Evolutionary conservation across 257 asterid genomes (phyloP).

Genomic region (Ilex asprella): DNA sequence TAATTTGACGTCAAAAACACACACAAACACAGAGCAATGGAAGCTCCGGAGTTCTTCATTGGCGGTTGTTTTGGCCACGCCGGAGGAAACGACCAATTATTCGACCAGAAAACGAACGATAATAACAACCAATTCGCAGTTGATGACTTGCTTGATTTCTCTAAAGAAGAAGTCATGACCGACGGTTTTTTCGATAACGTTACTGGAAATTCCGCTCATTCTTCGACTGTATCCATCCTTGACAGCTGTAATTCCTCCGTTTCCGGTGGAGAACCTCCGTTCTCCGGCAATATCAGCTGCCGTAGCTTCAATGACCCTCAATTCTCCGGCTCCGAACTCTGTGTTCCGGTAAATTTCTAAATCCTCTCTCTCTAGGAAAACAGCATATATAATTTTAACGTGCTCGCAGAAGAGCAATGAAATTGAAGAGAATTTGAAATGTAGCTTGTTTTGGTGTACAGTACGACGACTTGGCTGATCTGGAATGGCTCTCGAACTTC

Average conservation of each 20-base stretch:
- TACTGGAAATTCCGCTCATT: slow-evolving; percentile 56
- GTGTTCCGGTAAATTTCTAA: slow-evolving; percentile 66
- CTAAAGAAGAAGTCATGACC: slow-evolving; percentile 78
- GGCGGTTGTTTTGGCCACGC: slow-evolving; percentile 21
- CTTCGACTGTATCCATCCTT: slow-evolving; percentile 65
- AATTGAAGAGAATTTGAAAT: background rate
- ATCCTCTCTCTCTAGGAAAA: background rate
- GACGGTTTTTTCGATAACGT: slow-evolving; percentile 63
- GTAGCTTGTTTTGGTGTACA: slow-evolving; percentile 17
- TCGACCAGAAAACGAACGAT: slow-evolving; percentile 23
- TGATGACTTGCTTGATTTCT: slow-evolving; percentile 83
- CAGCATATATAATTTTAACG: too few species aligned
- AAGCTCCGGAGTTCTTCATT: slow-evolving; percentile 29
- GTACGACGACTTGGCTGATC: slow-evolving; percentile 92
- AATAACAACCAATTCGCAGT: slow-evolving; percentile 46
- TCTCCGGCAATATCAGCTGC: slow-evolving; percentile 71
- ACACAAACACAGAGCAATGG: slow-evolving; percentile 20
- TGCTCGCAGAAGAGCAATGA: too few species aligned
- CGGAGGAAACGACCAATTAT: slow-evolving; percentile 5
- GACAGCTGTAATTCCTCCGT: slow-evolving; percentile 81
- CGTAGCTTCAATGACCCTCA: slow-evolving; percentile 67
- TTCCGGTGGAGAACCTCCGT: slow-evolving; percentile 59
- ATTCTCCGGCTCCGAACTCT: slow-evolving; percentile 73
- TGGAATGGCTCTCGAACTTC: slow-evolving; percentile 96
- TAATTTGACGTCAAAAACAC: background rate